phyloP scores from a whole-genome alignment of 768 basidiomycete species.

The Hypholoma sublateritium region DNA sequence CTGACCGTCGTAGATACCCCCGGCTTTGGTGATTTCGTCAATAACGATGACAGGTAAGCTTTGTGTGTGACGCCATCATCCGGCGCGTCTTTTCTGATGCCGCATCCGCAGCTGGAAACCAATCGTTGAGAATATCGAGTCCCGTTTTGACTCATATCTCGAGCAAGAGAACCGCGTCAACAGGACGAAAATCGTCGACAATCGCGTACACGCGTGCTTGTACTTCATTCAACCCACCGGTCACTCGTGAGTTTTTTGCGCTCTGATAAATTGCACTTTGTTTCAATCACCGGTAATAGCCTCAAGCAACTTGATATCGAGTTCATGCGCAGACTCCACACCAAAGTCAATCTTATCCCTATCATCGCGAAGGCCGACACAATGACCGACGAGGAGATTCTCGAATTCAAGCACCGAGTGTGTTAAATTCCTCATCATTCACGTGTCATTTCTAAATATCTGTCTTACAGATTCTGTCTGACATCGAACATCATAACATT shows the following conservation, averaged over 20 bases:
- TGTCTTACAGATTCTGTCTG: slow-evolving; percentile 71
- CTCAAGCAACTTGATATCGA: slow-evolving; percentile 98
- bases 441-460: slow-evolving; percentile 6
- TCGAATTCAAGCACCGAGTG: slow-evolving; percentile 91
- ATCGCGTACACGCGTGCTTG: slow-evolving; percentile 96
- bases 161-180: slow-evolving; percentile 99
- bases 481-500: slow-evolving; percentile 94
- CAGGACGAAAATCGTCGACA: slow-evolving; percentile 89
- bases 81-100: slow-evolving; percentile 15
- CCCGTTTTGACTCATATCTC: slow-evolving; percentile 95
- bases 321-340: slow-evolving; percentile 97
- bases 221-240: slow-evolving; percentile 99
- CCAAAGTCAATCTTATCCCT: slow-evolving; percentile 97
- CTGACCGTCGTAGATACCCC: slow-evolving; percentile 99
- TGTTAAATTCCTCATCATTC: slow-evolving; percentile 17
- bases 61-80: slow-evolving; percentile 15
- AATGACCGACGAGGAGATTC: slow-evolving; percentile 93
- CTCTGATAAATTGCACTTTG: slow-evolving; percentile 6
- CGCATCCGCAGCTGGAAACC: slow-evolving; percentile 83
- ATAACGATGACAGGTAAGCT: slow-evolving; percentile 93
- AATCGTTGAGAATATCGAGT: slow-evolving; percentile 97
- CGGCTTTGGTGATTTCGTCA: slow-evolving; percentile 98
- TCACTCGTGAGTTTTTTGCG: slow-evolving; percentile 72
- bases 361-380: slow-evolving; percentile 99
- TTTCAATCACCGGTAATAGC: slow-evolving; percentile 37